Base-by-base conservation (phyloP, 148 eudicot species). In the Diospyros lotus region DNA sequence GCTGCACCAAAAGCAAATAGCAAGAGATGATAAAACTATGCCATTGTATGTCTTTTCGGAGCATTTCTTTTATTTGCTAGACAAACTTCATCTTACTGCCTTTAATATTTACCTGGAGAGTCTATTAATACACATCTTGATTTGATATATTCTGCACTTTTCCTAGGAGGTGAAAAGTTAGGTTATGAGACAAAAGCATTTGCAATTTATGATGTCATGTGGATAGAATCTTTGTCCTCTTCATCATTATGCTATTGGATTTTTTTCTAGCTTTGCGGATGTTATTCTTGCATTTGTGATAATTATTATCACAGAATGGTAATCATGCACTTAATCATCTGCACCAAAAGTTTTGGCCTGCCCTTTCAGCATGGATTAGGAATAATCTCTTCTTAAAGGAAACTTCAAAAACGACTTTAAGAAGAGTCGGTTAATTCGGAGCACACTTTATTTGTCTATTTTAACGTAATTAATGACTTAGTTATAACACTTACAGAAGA, bases 131-230 rank as follows among this genome's bases (percentile, higher is more conserved):
- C 6, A 42, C 44, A 50, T 74, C 52, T 39, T 56, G 42, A 48
- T 70, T 46, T 69, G 5, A 76, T 58, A 28, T 56, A 56, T 66
- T 74, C 45, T 58, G 42, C 54, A 17, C 43, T 44, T 58, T 72
- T 88, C 72, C 87, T 89, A 95, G 92, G 82, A 69, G 97, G 89
- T 2, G 87, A 82, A 78, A 81, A 86, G 82, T 78, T 88, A 81
- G 99, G 99, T 73, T 88, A 88, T 82, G 99, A 96, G 86, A 87
- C 89, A 39, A 97, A 93, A 83, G 99, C 98, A 45, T 87, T 96
- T 79, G 94, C 90, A 72, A 85, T 93, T 73, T 87, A 91, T 81
- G 98, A 96, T 83, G 83, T 86, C 62, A 96, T 96, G 95, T 88
- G 88, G 99, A 92, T 75, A 73, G 72, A 59, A 59, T 76, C 74